Percentiles rank a stretch among this genome's conserved stretches.
Evolutionary conservation across 768 basidiomycete species (phyloP).

Genomic region (Boletus eberwhitei): DNA sequence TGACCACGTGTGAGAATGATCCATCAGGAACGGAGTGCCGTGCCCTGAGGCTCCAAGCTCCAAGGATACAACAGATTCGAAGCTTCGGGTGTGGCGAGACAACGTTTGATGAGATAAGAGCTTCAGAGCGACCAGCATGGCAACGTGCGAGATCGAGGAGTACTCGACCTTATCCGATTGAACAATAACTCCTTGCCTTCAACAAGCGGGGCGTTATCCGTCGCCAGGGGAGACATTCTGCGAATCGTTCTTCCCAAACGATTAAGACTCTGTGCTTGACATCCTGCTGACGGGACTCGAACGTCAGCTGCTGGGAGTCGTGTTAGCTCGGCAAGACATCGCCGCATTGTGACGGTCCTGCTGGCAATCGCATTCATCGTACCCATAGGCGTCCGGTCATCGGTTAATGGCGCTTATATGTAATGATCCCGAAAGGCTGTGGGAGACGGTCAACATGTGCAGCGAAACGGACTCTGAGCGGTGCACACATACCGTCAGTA

Average conservation of each 20-base stretch:
- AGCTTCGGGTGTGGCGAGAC: neutral
- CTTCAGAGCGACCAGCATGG: neutral
- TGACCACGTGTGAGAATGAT: neutral
- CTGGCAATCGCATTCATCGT: neutral
- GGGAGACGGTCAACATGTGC: neutral
- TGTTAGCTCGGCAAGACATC: neutral
- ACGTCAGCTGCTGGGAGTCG: too few species aligned
- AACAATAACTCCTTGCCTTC: neutral
- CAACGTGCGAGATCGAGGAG: too few species aligned
- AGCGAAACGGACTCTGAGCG: too few species aligned
- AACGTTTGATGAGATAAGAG: neutral
- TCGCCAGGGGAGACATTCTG: neutral
- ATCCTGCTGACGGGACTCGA: neutral
- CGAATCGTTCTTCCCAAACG: neutral
- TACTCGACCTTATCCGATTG: neutral
- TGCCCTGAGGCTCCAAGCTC: neutral
- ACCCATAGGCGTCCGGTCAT: neutral
- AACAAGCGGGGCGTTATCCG: neutral
- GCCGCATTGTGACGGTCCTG: neutral
- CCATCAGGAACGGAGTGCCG: conserved; percentile 3
- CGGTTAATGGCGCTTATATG: neutral
- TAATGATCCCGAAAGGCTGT: neutral
- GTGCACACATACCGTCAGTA: too few species aligned
- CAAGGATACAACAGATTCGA: neutral
- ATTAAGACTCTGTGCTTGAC: neutral